Base-by-base conservation (phyloP, 2,329 filamentous ascomycete genomes). In the Escovopsis weberi region DNA sequence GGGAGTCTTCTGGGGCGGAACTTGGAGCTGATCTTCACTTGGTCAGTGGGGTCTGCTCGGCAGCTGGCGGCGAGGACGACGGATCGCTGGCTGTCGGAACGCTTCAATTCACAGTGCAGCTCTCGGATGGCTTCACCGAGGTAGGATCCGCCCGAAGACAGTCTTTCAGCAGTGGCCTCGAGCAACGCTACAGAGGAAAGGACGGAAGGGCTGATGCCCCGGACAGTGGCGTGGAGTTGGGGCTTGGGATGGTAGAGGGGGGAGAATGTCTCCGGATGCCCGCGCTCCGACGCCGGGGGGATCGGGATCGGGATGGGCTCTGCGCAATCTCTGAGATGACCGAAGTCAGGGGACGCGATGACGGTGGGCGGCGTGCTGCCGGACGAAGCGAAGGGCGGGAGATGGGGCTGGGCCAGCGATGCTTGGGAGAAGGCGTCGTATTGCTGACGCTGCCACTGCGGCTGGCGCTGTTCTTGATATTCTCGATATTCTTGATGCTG, bases 101-200 rank as follows among this genome's bases (percentile, higher is more conserved):
- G 72, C 61, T 84, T 85, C 55, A 83, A 66, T 59, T 84, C 78
- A 47, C 76, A 68, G 59, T 85, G 78, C 50, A 85, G 68, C 54
- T 81, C 76, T 45, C 81, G 74, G 52, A 87, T 88, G 51, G 84
- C 82, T 64, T 83, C 76, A 32, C 28, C 28, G 53, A 82, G 82
- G 54, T 87, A 82, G 47, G 83, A 85, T 48, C 79, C 83, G 44
- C 78, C 80, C 65, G 75, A 74, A 51, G 80, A 84, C 59, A 88
- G 68, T 49, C 78, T 73, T 60, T 87, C 82, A 39, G 83, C 83
- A 10, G 78, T 80, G 50, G 81, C 78, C 60, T 89, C 83, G 48
- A 88, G 74, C 40, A 79, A 75, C 50, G 80, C 77, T 48, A 88
- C 78, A 30, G 75, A 75, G 26, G 69, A 39, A 12, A 41, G 65